Evolutionary conservation across 108 stramenopile species (phyloP), one percentile per base, ranked within the genome.

Genomic region (Cylindrotheca closterium): DNA sequence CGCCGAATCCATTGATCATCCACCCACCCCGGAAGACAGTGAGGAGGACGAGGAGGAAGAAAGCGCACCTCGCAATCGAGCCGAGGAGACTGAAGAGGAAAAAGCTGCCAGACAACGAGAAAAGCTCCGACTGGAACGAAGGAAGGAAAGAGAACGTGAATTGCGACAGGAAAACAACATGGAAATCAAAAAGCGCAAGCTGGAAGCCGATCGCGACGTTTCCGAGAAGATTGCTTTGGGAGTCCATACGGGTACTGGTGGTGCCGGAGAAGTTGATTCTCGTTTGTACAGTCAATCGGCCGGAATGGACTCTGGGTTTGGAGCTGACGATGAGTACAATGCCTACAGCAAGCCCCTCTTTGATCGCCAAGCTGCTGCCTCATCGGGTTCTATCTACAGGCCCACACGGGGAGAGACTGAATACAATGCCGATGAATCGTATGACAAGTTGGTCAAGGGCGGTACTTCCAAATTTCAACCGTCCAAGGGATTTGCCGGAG

Each of bases 201-300:
- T 96, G 47, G 94, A 94, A 53, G 81, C 84, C 31, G 97, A 98
- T 45, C 93, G 98, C 8, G 98, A 99, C 65, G 87, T 99, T 48
- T 96, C 96, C 12, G 98, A 99, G 78, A 93, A 96, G 78, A 91
- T 98, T 77, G 98, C 98, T 2, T 75, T 99, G 49, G 98, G 98
- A 1, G 88, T 93, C n/a, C 92, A 95, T 56, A 95, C 89, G 28
- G 96, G 95, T n/a, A 81, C 76, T 5, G 89, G 81, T 30, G 89
- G 82, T 0, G 89, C 73, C 2, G 93, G 89, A 32, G 89, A 86
- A 47, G 96, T 96, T 60, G 99, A 99, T 81, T 77, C 88, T 21
- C 77, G 99, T 12, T 66, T 99, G 49, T 99, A 98, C 81, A 96
- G 96, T 68, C 96, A 98, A 70, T 79, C 80, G 48, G 89, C 90